Evolutionary conservation across 352 stramenopile species (phyloP).

Genomic region (Phytophthora citricola): DNA sequence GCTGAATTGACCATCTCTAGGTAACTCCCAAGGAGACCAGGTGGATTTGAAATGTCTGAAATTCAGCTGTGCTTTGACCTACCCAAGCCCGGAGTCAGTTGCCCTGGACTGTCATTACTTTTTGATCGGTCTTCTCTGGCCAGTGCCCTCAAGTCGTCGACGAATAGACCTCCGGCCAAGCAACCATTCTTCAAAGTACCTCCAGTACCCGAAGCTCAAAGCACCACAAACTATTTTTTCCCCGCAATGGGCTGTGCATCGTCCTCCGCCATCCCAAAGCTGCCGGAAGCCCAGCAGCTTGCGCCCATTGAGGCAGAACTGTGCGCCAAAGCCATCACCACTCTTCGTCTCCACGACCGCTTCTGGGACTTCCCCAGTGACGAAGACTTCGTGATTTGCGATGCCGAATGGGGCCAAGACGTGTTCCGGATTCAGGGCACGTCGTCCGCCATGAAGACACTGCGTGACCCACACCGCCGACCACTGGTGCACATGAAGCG

Average conservation of each 20-base stretch:
- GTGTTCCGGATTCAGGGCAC: constrained; percentile 47
- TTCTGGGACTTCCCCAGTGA: constrained; percentile 38
- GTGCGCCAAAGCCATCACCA: constrained; percentile 39
- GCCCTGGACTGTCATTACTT: constrained; percentile 12
- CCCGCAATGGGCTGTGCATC: constrained; percentile 42
- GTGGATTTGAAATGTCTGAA: no score
- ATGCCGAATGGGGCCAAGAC: constrained; percentile 37
- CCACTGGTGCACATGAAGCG: constrained; percentile 52
- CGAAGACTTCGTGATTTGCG: constrained; percentile 46
- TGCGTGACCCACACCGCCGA: constrained; percentile 29
- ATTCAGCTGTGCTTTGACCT: no score
- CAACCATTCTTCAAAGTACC: constrained; percentile 36
- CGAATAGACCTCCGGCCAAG: background rate
- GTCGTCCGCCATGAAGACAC: constrained; percentile 44
- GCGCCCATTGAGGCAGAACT: constrained; percentile 26
- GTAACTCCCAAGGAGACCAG: constrained; percentile 1
- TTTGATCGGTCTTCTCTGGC: constrained; percentile 15
- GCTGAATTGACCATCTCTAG: background rate
- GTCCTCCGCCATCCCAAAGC: constrained; percentile 35
- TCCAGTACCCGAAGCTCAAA: constrained; percentile 6
- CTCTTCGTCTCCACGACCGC: constrained; percentile 43
- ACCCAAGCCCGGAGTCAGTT: no score
- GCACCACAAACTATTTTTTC: background rate
- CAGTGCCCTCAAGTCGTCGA: background rate
- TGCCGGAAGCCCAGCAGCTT: constrained; percentile 28